Percentiles rank a stretch among this genome's conserved stretches.
Conservation (phyloP, 2,329 filamentous ascomycete genomes). For the Beauveria medogensis region DNA sequence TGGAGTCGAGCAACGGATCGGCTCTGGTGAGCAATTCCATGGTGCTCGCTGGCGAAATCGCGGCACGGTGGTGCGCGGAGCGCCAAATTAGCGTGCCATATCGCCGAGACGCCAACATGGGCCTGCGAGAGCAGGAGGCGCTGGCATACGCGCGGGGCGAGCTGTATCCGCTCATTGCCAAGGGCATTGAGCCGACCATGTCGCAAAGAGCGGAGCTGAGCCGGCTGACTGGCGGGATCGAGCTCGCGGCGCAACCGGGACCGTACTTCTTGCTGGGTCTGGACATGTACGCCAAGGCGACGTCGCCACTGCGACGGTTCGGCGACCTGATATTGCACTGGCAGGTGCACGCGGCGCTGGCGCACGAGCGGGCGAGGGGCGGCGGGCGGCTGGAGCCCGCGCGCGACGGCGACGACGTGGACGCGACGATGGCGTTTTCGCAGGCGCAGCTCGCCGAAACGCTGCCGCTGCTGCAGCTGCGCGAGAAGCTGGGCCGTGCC, state of each 20-base stretch:
- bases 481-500: conserved; percentile 41
- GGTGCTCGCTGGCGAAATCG: conserved; percentile 54
- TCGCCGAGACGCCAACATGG: conserved; percentile 38
- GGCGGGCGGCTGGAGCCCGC: conserved; percentile 17
- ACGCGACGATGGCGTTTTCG: conserved; percentile 39
- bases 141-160: conserved; percentile 29
- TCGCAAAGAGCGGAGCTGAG: conserved; percentile 23
- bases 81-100: conserved; percentile 53
- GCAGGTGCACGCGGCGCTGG: conserved; percentile 55
- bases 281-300: conserved; percentile 54
- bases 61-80: conserved; percentile 51
- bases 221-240: conserved; percentile 37
- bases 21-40: conserved; percentile 38
- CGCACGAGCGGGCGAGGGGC: conserved; percentile 30
- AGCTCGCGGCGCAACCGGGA: conserved; percentile 43
- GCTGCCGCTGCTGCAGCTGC: conserved; percentile 43
- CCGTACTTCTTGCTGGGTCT: conserved; percentile 51
- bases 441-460: conserved; percentile 32
- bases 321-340: conserved; percentile 56
- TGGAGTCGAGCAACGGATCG: conserved; percentile 23
- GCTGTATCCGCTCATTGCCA: conserved; percentile 25
- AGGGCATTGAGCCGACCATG: conserved; percentile 25
- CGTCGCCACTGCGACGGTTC: conserved; percentile 58
- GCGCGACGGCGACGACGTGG: conserved; percentile 19
- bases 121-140: conserved; percentile 26